These are phyloP conservation scores for Xylaria polymorpha DNA, from an alignment of 2,329 filamentous ascomycete species.

Conservation along the genomic window DNA sequence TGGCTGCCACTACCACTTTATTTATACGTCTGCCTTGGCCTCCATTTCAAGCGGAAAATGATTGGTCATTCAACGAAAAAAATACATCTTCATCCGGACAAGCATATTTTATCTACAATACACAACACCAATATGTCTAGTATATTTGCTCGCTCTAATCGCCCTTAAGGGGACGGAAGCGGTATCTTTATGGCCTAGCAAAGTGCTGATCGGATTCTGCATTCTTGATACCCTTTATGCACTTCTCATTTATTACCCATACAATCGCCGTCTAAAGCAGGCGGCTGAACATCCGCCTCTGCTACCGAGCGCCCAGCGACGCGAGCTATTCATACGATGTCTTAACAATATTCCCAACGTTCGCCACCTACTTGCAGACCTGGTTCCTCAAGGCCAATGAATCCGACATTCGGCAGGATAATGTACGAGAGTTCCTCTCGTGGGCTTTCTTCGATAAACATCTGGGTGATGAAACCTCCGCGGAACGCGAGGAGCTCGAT, in stretches of 20 bases:
- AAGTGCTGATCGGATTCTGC: constrained; percentile 49
- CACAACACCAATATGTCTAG: constrained; percentile 55
- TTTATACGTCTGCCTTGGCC: not conserved
- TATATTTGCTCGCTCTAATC: constrained; percentile 46
- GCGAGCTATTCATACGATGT: constrained; percentile 67
- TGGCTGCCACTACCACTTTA: no score
- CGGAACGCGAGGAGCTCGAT: constrained; percentile 57
- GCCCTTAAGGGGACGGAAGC: constrained; percentile 36
- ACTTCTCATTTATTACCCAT: constrained; percentile 57
- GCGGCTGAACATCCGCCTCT: constrained; percentile 56
- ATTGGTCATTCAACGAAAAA: constrained; percentile 50
- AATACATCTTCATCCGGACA: constrained; percentile 59
- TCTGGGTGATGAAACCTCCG: constrained; percentile 45
- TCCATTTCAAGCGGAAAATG: constrained; percentile 40
- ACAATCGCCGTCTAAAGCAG: constrained; percentile 53
- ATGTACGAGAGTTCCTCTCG: constrained; percentile 72
- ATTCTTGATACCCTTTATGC: constrained; percentile 58
- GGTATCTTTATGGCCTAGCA: constrained; percentile 39
- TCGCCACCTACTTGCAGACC: constrained; percentile 66
- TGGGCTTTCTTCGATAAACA: constrained; percentile 73
- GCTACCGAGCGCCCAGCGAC: constrained; percentile 60
- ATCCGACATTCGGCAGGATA: constrained; percentile 72
- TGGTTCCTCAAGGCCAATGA: constrained; percentile 74
- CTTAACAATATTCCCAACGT: constrained; percentile 65
- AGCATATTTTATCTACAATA: constrained; percentile 59